These are phyloP conservation scores for Veloboletus limbatus DNA, from an alignment of 1,284 basidiomycete genomes.

Conservation along the genomic window DNA sequence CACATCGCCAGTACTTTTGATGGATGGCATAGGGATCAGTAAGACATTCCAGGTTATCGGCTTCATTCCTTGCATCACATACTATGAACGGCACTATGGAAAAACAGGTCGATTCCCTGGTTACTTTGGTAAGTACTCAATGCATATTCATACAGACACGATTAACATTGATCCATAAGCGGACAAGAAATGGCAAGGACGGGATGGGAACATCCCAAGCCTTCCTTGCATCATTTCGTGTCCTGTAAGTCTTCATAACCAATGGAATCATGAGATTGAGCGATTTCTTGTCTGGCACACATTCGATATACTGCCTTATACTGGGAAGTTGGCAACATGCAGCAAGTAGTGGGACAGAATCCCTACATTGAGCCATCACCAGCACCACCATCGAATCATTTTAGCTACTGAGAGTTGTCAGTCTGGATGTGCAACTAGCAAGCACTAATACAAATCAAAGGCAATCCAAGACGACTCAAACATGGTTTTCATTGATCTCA, in stretches of 20 bases:
- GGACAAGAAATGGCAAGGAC: neutral
- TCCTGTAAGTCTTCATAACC: neutral
- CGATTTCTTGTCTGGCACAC: neutral
- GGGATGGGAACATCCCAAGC: neutral
- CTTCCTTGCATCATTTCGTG: neutral
- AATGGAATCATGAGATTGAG: neutral
- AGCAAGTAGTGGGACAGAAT: neutral
- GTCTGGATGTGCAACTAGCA: too few species aligned
- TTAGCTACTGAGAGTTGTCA: neutral
- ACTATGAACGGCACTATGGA: neutral
- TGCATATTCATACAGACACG: too few species aligned
- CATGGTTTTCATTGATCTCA: too few species aligned
- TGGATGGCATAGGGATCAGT: conserved; percentile 15
- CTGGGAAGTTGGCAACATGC: neutral
- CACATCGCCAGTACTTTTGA: conserved; percentile 2
- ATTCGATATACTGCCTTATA: neutral
- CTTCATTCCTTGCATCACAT: conserved; percentile 1
- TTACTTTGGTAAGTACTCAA: conserved; percentile 1
- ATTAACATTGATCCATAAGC: too few species aligned
- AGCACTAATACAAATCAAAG: too few species aligned
- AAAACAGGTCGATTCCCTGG: conserved; percentile 1
- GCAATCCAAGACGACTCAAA: too few species aligned
- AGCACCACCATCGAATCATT: neutral
- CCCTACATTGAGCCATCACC: neutral
- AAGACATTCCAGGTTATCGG: conserved; percentile 17